A percentile compares a stretch with the other conserved stretches of the same genome.
Evolutionary conservation across 2,329 filamentous ascomycete genomes (phyloP).

Genomic region (Incumbomyces delicatus): DNA sequence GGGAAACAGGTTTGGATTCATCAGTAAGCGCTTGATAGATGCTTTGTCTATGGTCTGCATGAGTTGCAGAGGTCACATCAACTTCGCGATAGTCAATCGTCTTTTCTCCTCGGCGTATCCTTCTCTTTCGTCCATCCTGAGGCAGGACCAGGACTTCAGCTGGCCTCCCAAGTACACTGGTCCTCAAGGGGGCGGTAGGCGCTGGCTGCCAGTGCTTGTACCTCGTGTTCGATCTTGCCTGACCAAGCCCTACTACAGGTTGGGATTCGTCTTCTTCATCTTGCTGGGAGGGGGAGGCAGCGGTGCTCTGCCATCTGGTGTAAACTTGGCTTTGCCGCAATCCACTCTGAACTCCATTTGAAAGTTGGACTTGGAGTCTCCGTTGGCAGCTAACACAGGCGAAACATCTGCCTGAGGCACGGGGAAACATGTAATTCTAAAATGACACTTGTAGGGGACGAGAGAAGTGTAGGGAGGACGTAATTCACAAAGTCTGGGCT

Average conservation of each 20-base stretch:
- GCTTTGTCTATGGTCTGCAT: background rate
- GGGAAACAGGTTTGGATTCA: slow-evolving; percentile 12
- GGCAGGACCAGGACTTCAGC: slow-evolving; percentile 29
- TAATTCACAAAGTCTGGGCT: too few relatives aligned
- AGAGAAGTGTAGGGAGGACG: too few relatives aligned
- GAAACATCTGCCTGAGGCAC: slow-evolving; percentile 10
- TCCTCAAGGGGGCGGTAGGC: slow-evolving; percentile 22
- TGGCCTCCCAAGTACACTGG: slow-evolving; percentile 28
- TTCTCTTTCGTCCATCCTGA: slow-evolving; percentile 18
- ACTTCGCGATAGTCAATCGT: background rate
- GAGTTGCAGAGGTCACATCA: background rate
- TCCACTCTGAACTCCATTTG: too few relatives aligned
- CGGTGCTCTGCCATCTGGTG: slow-evolving; percentile 11
- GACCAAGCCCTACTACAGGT: background rate
- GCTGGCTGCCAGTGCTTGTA: slow-evolving; percentile 14
- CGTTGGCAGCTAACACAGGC: slow-evolving; percentile 13
- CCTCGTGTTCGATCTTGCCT: background rate
- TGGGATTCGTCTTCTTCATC: slow-evolving; percentile 4
- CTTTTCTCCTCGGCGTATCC: background rate
- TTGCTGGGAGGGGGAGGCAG: slow-evolving; percentile 6
- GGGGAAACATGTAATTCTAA: slow-evolving; percentile 13
- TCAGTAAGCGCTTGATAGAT: slow-evolving; percentile 14
- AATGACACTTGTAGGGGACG: background rate
- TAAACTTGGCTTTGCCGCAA: background rate
- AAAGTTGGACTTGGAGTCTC: slow-evolving; percentile 1